Conservation (phyloP, 2,329 filamentous ascomycete species). For the Gremmenia infestans region DNA sequence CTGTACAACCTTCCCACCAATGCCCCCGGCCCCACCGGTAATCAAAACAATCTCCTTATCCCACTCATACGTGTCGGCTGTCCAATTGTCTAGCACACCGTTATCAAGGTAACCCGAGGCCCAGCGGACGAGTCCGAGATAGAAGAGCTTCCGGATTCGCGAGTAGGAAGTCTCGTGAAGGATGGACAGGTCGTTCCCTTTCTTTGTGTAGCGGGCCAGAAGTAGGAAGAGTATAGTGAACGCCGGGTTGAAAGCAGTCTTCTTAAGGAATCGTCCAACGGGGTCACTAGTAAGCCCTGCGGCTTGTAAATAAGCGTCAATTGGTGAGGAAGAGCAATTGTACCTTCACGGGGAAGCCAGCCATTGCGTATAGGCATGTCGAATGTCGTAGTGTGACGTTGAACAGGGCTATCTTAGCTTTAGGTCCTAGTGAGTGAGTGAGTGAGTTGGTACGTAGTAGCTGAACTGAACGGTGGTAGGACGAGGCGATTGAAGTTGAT, state of each 20-base stretch:
- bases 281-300: slow-evolving; percentile 55
- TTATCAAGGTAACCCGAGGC: slow-evolving; percentile 48
- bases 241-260: slow-evolving; percentile 59
- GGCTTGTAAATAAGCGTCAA: background rate
- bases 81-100: slow-evolving; percentile 46
- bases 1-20: slow-evolving; percentile 61
- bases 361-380: slow-evolving; percentile 44
- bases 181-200: slow-evolving; percentile 50
- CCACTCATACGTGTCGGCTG: slow-evolving; percentile 56
- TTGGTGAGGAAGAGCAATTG: background rate
- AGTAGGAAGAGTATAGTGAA: slow-evolving; percentile 60
- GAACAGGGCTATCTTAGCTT: too few relatives aligned
- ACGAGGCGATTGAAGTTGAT: too few relatives aligned
- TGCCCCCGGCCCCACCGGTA: slow-evolving; percentile 70
- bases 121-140: slow-evolving; percentile 45
- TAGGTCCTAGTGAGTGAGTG: too few relatives aligned
- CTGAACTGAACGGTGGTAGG: too few relatives aligned
- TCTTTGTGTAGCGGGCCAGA: slow-evolving; percentile 57
- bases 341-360: slow-evolving; percentile 47
- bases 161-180: slow-evolving; percentile 48
- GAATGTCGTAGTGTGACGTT: background rate
- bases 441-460: too few relatives aligned
- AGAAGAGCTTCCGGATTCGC: slow-evolving; percentile 48
- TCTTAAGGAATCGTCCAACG: slow-evolving; percentile 50
- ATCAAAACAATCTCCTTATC: slow-evolving; percentile 64